Conservation (phyloP, 768 basidiomycete genomes). For the Terana coerulea region DNA sequence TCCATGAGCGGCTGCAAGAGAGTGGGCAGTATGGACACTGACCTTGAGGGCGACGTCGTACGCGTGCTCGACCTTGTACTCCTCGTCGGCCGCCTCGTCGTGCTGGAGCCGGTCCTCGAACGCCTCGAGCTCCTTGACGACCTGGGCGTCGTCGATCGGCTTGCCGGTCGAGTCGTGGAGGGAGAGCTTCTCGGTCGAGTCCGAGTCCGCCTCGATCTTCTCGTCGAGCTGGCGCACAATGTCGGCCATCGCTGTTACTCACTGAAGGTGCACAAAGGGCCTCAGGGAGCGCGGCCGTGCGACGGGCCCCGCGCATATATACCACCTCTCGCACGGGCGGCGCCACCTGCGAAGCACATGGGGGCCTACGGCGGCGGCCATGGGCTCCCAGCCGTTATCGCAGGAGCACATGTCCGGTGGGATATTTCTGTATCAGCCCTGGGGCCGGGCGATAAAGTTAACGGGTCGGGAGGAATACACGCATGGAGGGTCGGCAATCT, state of each 20-base stretch:
- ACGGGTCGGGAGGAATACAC: too few species aligned
- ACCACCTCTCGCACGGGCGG: neutral
- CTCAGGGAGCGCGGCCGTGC: neutral
- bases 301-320: constrained; percentile 2
- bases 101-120: constrained; percentile 29
- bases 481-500: too few species aligned
- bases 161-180: constrained; percentile 14
- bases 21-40: neutral
- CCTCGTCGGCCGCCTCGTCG: constrained; percentile 30
- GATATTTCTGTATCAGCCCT: too few species aligned
- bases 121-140: constrained; percentile 26
- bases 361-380: neutral
- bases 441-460: too few species aligned
- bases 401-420: neutral
- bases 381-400: constrained; percentile 12
- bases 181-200: constrained; percentile 22
- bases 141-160: constrained; percentile 21
- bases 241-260: constrained; percentile 6
- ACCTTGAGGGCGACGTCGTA: constrained; percentile 40
- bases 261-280: neutral
- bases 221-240: constrained; percentile 13
- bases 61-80: constrained; percentile 33
- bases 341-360: constrained; percentile 7
- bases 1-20: too few species aligned
- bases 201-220: constrained; percentile 16